Percentiles rank a stretch among this genome's conserved stretches.
These are phyloP conservation scores for Coemansia sp. DNA, from an alignment of 192 early-diverging fungal species.

Conservation along the genomic window DNA sequence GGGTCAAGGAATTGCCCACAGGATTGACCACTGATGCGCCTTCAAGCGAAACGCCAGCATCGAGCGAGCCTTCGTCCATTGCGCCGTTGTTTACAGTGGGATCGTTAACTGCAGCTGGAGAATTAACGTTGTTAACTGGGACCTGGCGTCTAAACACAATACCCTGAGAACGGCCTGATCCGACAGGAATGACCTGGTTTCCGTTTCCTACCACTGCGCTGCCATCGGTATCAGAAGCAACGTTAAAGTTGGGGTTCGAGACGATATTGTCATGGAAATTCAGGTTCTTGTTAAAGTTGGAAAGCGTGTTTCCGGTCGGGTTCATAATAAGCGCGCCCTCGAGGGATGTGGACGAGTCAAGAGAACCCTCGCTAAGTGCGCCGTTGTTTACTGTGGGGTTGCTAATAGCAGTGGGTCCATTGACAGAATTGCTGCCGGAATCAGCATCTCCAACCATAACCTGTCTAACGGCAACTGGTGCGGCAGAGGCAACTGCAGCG, in stretches of 20 bases:
- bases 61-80: slow-evolving; percentile 23
- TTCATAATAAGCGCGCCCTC: slow-evolving; percentile 34
- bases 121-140: slow-evolving; percentile 40
- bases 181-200: slow-evolving; percentile 27
- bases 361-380: slow-evolving; percentile 23
- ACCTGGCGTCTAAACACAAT: slow-evolving; percentile 36
- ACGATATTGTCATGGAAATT: slow-evolving; percentile 49
- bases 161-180: background rate
- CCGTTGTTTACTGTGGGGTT: slow-evolving; percentile 44
- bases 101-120: slow-evolving; percentile 39
- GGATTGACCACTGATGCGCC: slow-evolving; percentile 35
- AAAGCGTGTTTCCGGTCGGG: slow-evolving; percentile 31
- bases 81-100: slow-evolving; percentile 49
- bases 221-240: slow-evolving; percentile 26
- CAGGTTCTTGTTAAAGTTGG: slow-evolving; percentile 31
- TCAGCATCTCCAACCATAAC: slow-evolving; percentile 33
- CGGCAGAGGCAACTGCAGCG: slow-evolving; percentile 31
- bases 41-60: slow-evolving; percentile 38
- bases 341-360: slow-evolving; percentile 38
- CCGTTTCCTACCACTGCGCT: slow-evolving; percentile 42
- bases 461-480: slow-evolving; percentile 36
- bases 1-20: slow-evolving; percentile 47
- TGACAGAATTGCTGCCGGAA: slow-evolving; percentile 25
- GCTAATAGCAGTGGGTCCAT: slow-evolving; percentile 44
- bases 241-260: slow-evolving; percentile 42